A percentile compares a stretch with the other conserved stretches of the same genome.
Conservation (phyloP, 352 stramenopile species). For the Peronosclerospora sorghi region DNA sequence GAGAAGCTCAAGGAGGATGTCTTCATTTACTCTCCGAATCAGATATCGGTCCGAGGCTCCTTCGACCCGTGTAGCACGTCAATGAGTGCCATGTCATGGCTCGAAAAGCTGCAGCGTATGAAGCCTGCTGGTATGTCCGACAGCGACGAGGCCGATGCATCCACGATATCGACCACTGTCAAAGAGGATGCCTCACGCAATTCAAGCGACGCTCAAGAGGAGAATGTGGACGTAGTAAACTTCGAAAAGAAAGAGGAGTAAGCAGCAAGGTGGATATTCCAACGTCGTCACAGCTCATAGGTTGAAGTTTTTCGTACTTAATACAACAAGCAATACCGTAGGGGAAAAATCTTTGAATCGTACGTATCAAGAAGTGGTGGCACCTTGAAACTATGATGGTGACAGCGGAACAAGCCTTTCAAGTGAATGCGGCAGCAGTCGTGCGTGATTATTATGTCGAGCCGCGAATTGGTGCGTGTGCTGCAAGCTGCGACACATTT, state of each 20-base stretch:
- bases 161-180: conserved; percentile 15
- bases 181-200: conserved; percentile 7
- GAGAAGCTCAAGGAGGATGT: conserved; percentile 79
- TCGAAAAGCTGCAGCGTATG: conserved; percentile 84
- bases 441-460: conserved; percentile 84
- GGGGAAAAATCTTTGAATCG: conserved; percentile 18
- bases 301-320: conserved; percentile 14
- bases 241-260: conserved; percentile 17
- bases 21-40: conserved; percentile 74
- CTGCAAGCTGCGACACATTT: not conserved
- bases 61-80: conserved; percentile 60
- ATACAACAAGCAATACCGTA: not conserved
- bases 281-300: not conserved
- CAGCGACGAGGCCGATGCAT: conserved; percentile 19
- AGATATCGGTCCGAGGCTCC: conserved; percentile 50
- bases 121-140: conserved; percentile 50
- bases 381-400: conserved; percentile 33
- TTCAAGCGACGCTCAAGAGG: conserved; percentile 2
- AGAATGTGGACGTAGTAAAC: conserved; percentile 3
- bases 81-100: conserved; percentile 68
- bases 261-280: conserved; percentile 1
- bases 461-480: conserved; percentile 56
- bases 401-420: conserved; percentile 59
- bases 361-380: conserved; percentile 18
- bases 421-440: conserved; percentile 63